Evolutionary conservation across 2,329 filamentous ascomycete genomes (phyloP).

Genomic region (Aspergillus niger): DNA sequence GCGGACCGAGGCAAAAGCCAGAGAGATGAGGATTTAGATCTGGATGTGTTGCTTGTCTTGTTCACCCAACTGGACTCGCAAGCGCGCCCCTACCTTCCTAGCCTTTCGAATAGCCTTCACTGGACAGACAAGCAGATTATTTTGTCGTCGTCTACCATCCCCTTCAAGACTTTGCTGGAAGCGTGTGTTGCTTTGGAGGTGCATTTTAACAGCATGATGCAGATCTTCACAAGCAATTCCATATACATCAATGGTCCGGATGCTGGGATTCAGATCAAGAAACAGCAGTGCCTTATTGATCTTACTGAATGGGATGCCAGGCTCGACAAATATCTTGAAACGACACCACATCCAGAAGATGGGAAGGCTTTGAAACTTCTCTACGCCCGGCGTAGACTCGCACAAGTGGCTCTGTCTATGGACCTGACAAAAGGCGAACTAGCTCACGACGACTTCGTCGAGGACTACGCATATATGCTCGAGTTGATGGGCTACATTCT

Average conservation of each 20-base stretch:
- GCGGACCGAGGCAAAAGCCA: not conserved
- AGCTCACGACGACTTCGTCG: constrained; percentile 3
- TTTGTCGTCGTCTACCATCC: not conserved
- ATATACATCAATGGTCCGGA: not conserved
- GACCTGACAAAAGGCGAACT: constrained; percentile 1
- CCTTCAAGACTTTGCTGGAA: constrained; percentile 1
- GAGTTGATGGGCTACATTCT: not conserved
- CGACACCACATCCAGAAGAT: not conserved
- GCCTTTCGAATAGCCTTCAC: not conserved
- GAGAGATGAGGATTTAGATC: not conserved
- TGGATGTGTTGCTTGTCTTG: not conserved
- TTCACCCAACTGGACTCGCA: constrained; percentile 8
- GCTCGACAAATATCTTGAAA: not conserved
- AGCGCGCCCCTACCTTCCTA: constrained; percentile 5
- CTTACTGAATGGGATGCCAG: not conserved
- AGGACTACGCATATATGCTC: not conserved
- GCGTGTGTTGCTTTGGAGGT: not conserved
- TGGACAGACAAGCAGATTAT: not conserved
- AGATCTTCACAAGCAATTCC: not conserved
- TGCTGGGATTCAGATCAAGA: not conserved
- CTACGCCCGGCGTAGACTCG: not conserved
- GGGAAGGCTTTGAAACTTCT: not conserved
- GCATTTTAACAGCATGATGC: constrained; percentile 1
- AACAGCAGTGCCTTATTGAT: not conserved
- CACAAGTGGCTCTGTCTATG: not conserved